A percentile compares a stretch with the other conserved stretches of the same genome.
Conservation (phyloP, 176 grass and related monocot genomes). For the Musa troglodytarum region DNA sequence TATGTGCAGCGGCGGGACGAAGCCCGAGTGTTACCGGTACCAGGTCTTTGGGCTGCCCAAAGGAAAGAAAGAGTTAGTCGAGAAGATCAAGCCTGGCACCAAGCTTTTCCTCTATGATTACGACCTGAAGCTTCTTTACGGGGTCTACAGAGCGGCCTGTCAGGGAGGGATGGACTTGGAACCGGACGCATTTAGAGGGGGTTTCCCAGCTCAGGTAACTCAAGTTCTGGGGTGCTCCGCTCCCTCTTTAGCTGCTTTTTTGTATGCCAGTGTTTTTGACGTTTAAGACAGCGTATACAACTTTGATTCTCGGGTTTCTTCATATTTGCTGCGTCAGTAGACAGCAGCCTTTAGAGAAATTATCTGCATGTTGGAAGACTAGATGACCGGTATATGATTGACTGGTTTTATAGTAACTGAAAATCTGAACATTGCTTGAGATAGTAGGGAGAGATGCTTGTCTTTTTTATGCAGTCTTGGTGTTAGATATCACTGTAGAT, state of each 20-base stretch:
- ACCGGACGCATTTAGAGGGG: conserved; percentile 45
- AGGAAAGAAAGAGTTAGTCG: conserved; percentile 38
- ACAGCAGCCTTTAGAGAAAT: background rate
- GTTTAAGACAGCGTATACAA: background rate
- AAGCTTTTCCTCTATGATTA: conserved; percentile 86
- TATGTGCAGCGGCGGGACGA: conserved; percentile 58
- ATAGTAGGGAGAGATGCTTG: background rate
- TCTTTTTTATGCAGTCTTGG: background rate
- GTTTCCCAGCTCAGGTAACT: conserved; percentile 68
- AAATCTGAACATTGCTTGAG: background rate
- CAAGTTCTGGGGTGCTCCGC: background rate
- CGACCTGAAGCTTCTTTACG: conserved; percentile 54
- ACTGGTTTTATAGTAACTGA: background rate
- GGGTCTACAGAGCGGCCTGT: conserved; percentile 52
- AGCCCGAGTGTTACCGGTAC: conserved; percentile 59
- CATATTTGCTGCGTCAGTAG: background rate
- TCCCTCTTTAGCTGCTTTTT: conserved; percentile 5
- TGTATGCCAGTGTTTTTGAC: background rate
- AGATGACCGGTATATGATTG: background rate
- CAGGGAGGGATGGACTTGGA: conserved; percentile 45
- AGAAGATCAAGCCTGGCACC: conserved; percentile 53
- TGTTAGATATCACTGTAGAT: background rate
- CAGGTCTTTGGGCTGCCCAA: conserved; percentile 54
- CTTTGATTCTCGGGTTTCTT: background rate
- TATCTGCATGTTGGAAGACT: background rate